These are phyloP conservation scores for Xylaria arbuscula DNA, from an alignment of 2,329 filamentous ascomycete genomes.

Conservation along the genomic window DNA sequence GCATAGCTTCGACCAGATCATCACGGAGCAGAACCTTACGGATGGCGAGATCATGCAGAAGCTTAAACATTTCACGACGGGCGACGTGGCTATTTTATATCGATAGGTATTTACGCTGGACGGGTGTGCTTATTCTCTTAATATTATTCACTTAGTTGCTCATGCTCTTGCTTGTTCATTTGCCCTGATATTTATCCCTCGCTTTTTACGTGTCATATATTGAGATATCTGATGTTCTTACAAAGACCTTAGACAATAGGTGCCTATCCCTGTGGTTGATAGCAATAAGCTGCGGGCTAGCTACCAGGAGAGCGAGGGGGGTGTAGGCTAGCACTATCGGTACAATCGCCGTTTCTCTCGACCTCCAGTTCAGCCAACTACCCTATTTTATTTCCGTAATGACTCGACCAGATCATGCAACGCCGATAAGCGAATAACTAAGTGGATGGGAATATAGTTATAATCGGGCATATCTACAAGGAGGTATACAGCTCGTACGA, in stretches of 20 bases:
- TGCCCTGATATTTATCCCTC: neutral
- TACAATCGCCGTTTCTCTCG: no score
- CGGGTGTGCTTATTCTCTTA: neutral
- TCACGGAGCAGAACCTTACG: slow-evolving; percentile 76
- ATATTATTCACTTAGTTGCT: neutral
- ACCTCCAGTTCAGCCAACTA: no score
- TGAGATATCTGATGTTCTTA: neutral
- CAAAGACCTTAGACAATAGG: no score
- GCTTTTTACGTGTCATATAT: neutral
- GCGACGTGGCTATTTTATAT: slow-evolving; percentile 67
- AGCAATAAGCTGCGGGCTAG: no score
- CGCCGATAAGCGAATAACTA: neutral
- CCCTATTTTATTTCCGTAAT: neutral
- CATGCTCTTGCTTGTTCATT: neutral
- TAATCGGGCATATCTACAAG: slow-evolving; percentile 7
- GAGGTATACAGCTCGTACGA: slow-evolving; percentile 2
- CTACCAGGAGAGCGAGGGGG: no score
- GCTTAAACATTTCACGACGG: slow-evolving; percentile 67
- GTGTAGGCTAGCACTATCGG: no score
- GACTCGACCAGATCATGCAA: neutral
- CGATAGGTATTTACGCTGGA: slow-evolving; percentile 52
- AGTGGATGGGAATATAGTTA: neutral
- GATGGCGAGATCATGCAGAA: slow-evolving; percentile 77
- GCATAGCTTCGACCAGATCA: slow-evolving; percentile 85
- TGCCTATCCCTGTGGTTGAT: no score